Base-by-base conservation (phyloP, 805 yeast species). In the Yarrowia keelungensis region DNA sequence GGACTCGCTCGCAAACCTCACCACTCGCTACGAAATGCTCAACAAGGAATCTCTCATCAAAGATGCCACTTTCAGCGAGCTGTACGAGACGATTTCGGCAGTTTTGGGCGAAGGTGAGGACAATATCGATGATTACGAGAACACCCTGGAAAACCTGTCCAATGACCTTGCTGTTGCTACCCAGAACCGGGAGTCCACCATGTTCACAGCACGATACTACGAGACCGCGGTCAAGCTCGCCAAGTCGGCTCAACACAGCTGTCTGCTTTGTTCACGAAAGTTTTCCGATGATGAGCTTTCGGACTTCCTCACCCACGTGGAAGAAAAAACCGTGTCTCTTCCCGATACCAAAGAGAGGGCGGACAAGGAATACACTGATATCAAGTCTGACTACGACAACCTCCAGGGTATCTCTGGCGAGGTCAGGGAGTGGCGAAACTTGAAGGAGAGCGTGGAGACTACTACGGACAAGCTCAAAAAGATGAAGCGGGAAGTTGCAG, bases 221-320 rank as follows among this genome's bases (percentile, higher is more conserved):
- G 77, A 82, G 26, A 85, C 85, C 53, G 97, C 97, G 0, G 77
- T 90, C 11, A 84, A 85, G 39, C 76, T 84, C 49, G 95, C 97
- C 0, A 78, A 85, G 36, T 67, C 56, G 3, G 69, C 69, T n/a
- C 82, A 84, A 9, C 82, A 87, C 11, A 81, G 85, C 59, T 94
- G 98, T 77, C 79, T 88, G 51, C 79, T 93, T 53, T 94, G 98
- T 76, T 84, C 85, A 19, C 81, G 97, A 64, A 81, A 83, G 12
- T 90, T 92, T 77, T 80, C 79, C 10, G 73, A 74, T 0, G 77
- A 74, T 1, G 77, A 74, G 56, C 68, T 70, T 8, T 47, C 45
- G 0, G 62, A 51, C 15, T 74, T 78, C 43, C 54, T 72, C 12
- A 67, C 26, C 7, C 69, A 70, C 11, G 62, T 76, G 1, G 76